Conservation (phyloP, 208 protist species). For the Porcisia deanei region DNA sequence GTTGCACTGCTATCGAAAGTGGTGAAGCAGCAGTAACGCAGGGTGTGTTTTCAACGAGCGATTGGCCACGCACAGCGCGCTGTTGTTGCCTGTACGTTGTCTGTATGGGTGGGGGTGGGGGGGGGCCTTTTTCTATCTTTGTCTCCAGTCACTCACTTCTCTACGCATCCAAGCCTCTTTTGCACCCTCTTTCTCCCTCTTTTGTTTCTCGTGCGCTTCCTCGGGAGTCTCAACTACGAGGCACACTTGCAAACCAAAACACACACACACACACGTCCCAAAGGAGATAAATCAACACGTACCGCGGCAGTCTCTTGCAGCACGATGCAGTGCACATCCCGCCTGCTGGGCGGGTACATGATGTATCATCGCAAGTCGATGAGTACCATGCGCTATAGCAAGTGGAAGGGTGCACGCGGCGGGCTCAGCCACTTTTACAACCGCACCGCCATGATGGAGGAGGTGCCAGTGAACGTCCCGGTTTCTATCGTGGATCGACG, state of each 20-base stretch:
- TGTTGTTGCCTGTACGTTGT: not conserved
- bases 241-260: not conserved
- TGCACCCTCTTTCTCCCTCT: no score
- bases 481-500: slow-evolving; percentile 79
- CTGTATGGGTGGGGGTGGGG: not conserved
- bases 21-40: not conserved
- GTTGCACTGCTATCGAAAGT: not conserved
- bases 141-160: no score
- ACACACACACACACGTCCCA: not conserved
- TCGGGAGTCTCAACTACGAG: no score
- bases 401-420: slow-evolving; percentile 75
- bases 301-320: not conserved
- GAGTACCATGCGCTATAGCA: slow-evolving; percentile 86
- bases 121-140: not conserved
- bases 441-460: slow-evolving; percentile 80
- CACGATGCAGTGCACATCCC: slow-evolving; percentile 47
- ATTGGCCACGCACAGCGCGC: not conserved
- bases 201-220: no score
- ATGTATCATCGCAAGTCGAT: slow-evolving; percentile 91
- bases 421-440: slow-evolving; percentile 88
- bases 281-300: not conserved
- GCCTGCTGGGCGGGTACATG: slow-evolving; percentile 73
- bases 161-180: no score
- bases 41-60: not conserved
- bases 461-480: slow-evolving; percentile 68